A percentile compares a stretch with the other conserved stretches of the same genome.
These are phyloP conservation scores for Phalaenopsis hybrid DNA, from an alignment of 116 monocot genomes.

Conservation along the genomic window DNA sequence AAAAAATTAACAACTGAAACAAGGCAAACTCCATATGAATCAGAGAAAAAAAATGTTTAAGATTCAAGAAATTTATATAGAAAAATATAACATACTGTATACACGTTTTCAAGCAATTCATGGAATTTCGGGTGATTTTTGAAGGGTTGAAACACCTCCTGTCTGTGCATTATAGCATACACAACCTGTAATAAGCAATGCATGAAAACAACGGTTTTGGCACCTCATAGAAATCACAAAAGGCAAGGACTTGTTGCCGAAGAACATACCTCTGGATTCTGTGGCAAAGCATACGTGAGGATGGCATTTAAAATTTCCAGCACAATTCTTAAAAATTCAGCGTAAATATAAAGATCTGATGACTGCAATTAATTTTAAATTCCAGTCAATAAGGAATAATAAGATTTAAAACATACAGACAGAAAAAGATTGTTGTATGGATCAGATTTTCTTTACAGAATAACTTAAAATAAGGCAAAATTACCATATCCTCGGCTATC, in stretches of 20 bases:
- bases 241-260: not conserved
- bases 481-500: constrained; percentile 71
- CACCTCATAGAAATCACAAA: not conserved
- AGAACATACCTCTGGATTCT: constrained; percentile 78
- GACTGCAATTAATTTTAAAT: constrained; percentile 42
- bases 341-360: constrained; percentile 92
- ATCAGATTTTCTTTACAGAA: not conserved
- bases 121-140: constrained; percentile 91
- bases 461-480: constrained; percentile 6
- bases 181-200: constrained; percentile 54
- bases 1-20: not conserved
- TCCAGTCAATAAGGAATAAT: constrained; percentile 15
- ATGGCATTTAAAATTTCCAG: constrained; percentile 95
- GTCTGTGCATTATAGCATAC: constrained; percentile 94
- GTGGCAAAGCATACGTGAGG: constrained; percentile 78
- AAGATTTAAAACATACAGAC: not conserved
- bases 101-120: constrained; percentile 92
- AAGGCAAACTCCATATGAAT: not conserved
- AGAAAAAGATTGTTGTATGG: not conserved
- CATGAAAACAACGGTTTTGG: constrained; percentile 8
- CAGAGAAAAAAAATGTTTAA: not conserved
- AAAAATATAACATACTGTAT: constrained; percentile 41
- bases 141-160: constrained; percentile 89
- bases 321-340: constrained; percentile 89
- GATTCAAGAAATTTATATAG: not conserved